Evolutionary conservation across 768 basidiomycete genomes (phyloP).

Genomic region (Dioszegia crocea): DNA sequence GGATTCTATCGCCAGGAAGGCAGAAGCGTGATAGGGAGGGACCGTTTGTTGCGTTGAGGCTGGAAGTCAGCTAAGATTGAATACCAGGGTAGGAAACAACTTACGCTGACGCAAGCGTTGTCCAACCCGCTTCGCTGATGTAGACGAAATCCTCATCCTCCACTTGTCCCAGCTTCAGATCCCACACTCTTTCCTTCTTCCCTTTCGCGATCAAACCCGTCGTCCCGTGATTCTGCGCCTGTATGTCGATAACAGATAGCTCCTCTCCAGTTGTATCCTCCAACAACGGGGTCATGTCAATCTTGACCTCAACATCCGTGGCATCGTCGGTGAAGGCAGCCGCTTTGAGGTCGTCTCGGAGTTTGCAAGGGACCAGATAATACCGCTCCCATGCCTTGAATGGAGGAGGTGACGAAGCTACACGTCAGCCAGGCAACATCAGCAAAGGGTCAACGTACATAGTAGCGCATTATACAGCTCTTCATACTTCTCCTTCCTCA

Average conservation of each 20-base stretch:
- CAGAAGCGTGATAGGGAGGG: conserved; percentile 21
- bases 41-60: neutral
- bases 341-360: conserved; percentile 18
- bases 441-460: conserved; percentile 10
- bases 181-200: conserved; percentile 55
- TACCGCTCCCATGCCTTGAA: conserved; percentile 21
- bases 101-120: conserved; percentile 64
- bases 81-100: conserved; percentile 46
- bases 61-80: neutral
- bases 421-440: neutral
- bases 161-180: conserved; percentile 51
- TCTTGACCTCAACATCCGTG: neutral
- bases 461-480: conserved; percentile 28
- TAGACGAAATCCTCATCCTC: conserved; percentile 69
- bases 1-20: conserved; percentile 22
- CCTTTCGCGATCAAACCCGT: neutral
- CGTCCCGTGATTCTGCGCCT: conserved; percentile 7
- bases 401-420: conserved; percentile 23
- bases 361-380: conserved; percentile 25
- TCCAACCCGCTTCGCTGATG: conserved; percentile 70
- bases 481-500: conserved; percentile 17
- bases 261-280: conserved; percentile 1
- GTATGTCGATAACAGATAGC: conserved; percentile 46
- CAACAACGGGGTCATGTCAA: conserved; percentile 11
- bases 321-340: conserved; percentile 18